A percentile compares a stretch with the other conserved stretches of the same genome.
Conservation (phyloP, 176 grass and related monocot genomes). For the Secale cereale region DNA sequence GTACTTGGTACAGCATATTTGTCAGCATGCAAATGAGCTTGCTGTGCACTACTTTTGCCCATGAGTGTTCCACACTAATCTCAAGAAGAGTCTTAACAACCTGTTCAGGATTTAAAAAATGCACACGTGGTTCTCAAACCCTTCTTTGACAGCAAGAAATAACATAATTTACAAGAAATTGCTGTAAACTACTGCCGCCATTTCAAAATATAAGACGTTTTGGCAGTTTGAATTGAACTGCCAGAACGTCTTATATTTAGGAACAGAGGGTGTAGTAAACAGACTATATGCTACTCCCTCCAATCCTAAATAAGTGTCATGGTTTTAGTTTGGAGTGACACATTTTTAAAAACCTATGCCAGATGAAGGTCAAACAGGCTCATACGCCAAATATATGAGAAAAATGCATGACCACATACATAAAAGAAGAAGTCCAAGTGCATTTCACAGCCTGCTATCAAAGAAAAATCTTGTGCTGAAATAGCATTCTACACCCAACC, state of each 20-base stretch:
- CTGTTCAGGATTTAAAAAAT: constrained; percentile 28
- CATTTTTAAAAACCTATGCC: background rate
- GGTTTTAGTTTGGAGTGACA: too few relatives aligned
- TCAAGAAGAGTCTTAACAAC: constrained; percentile 92
- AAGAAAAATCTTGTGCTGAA: background rate
- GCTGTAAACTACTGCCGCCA: background rate
- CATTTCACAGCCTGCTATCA: constrained; percentile 3
- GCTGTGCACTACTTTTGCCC: constrained; percentile 88
- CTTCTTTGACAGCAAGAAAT: constrained; percentile 14
- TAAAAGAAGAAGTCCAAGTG: background rate
- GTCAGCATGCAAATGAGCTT: constrained; percentile 96
- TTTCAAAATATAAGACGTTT: background rate
- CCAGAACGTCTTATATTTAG: too few relatives aligned
- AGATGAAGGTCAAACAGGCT: constrained; percentile 19
- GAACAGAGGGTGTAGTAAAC: background rate
- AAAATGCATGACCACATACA: constrained; percentile 16
- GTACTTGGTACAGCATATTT: constrained; percentile 87
- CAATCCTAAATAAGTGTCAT: too few relatives aligned
- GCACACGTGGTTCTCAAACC: background rate
- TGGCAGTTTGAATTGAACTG: too few relatives aligned
- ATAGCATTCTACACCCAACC: background rate
- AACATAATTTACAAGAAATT: constrained; percentile 4
- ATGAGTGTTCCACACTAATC: constrained; percentile 82
- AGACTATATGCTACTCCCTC: background rate
- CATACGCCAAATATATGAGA: background rate